Evolutionary conservation across 1,139 yeast species (phyloP).

Genomic region (Pichia sp.): DNA sequence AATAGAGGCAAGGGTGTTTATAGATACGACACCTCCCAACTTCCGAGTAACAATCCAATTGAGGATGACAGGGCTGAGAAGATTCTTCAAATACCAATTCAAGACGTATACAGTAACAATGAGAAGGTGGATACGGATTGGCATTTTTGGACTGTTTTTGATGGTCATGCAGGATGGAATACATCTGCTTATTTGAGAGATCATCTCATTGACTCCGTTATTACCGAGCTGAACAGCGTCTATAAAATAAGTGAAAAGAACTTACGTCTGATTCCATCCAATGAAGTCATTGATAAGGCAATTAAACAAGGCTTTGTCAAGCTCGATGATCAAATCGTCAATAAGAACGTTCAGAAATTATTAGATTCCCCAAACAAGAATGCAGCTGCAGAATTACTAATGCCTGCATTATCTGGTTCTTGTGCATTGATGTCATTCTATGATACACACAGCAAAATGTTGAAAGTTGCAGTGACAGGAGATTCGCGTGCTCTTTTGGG

Average conservation of each 20-base stretch:
- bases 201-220: slow-evolving; percentile 65
- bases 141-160: slow-evolving; percentile 94
- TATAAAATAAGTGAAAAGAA: slow-evolving; percentile 47
- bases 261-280: slow-evolving; percentile 47
- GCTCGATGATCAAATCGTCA: slow-evolving; percentile 81
- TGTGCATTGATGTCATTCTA: slow-evolving; percentile 86
- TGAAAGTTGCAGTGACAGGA: slow-evolving; percentile 93
- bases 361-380: slow-evolving; percentile 55
- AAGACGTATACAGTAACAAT: slow-evolving; percentile 43
- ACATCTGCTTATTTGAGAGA: slow-evolving; percentile 82
- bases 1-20: slow-evolving; percentile 85
- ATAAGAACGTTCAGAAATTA: slow-evolving; percentile 62
- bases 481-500: slow-evolving; percentile 93
- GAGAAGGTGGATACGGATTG: slow-evolving; percentile 64
- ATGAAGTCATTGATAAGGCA: slow-evolving; percentile 70
- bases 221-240: slow-evolving; percentile 66
- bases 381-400: slow-evolving; percentile 65
- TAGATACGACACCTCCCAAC: slow-evolving; percentile 85
- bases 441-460: slow-evolving; percentile 62
- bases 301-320: slow-evolving; percentile 74
- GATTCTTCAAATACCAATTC: slow-evolving; percentile 72
- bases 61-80: slow-evolving; percentile 92
- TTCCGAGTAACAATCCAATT: slow-evolving; percentile 88
- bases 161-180: slow-evolving; percentile 97
- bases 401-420: slow-evolving; percentile 94